Conservation (phyloP, 805 yeast genomes). For the Lipomyces chichibuensis region DNA sequence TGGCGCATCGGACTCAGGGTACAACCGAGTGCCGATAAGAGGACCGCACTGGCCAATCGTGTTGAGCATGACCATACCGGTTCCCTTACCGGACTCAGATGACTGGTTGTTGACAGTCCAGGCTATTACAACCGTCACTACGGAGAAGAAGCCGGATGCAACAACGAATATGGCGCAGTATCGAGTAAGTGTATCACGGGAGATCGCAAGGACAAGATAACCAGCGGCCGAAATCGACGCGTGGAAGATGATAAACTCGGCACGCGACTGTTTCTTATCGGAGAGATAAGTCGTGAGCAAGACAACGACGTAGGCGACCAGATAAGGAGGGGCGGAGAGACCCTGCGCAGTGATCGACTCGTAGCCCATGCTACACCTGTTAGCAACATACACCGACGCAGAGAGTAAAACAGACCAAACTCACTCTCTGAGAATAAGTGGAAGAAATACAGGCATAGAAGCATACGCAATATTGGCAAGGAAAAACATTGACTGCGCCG, state of each 20-base stretch:
- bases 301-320: slow-evolving; percentile 57
- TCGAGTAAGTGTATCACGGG: slow-evolving; percentile 36
- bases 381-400: not conserved
- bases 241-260: slow-evolving; percentile 35
- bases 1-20: slow-evolving; percentile 37
- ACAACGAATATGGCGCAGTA: slow-evolving; percentile 42
- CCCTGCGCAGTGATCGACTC: slow-evolving; percentile 55
- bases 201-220: slow-evolving; percentile 39
- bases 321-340: slow-evolving; percentile 63
- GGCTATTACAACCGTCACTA: slow-evolving; percentile 38
- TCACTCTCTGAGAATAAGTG: slow-evolving; percentile 53
- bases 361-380: slow-evolving; percentile 49
- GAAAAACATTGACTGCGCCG: slow-evolving; percentile 29
- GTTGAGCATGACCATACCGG: slow-evolving; percentile 40
- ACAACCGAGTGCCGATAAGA: slow-evolving; percentile 40
- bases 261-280: slow-evolving; percentile 46
- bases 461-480: slow-evolving; percentile 35
- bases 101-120: slow-evolving; percentile 43
- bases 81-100: slow-evolving; percentile 40
- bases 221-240: slow-evolving; percentile 34
- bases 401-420: not conserved
- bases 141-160: slow-evolving; percentile 40
- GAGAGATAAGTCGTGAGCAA: slow-evolving; percentile 45
- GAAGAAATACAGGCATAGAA: slow-evolving; percentile 42
- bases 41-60: slow-evolving; percentile 43